phyloP scores from a whole-genome alignment of 2,329 filamentous ascomycete species.

The Beauveria rudraprayagi region DNA sequence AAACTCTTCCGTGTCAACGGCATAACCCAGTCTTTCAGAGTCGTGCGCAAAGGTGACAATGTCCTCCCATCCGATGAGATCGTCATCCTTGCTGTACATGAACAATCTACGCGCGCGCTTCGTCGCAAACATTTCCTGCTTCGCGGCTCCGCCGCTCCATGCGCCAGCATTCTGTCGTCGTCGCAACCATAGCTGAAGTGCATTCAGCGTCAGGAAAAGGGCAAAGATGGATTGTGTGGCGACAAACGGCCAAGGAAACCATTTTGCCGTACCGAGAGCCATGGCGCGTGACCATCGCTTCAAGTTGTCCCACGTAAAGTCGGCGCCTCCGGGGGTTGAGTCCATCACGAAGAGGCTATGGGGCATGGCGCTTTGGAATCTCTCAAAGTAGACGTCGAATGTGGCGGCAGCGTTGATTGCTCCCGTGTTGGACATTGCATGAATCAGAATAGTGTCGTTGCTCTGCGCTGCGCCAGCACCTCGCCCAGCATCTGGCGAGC shows the following conservation, averaged over 20 bases:
- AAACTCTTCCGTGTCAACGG: conserved; percentile 37
- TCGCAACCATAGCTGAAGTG: conserved; percentile 25
- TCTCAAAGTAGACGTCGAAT: conserved; percentile 36
- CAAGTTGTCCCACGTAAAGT: conserved; percentile 34
- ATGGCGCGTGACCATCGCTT: conserved; percentile 41
- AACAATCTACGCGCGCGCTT: conserved; percentile 40
- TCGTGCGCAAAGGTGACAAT: conserved; percentile 45
- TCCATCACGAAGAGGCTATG: conserved; percentile 42
- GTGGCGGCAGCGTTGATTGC: conserved; percentile 44
- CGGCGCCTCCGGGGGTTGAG: conserved; percentile 43
- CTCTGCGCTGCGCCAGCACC: conserved; percentile 7
- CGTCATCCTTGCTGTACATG: conserved; percentile 50
- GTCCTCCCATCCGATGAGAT: conserved; percentile 47
- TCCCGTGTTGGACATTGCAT: conserved; percentile 52
- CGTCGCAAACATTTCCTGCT: conserved; percentile 29
- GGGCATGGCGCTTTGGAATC: conserved; percentile 32
- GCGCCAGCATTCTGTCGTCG: conserved; percentile 33
- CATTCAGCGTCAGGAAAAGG: conserved; percentile 30
- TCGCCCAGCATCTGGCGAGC: conserved; percentile 8
- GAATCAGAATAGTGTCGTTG: conserved; percentile 34
- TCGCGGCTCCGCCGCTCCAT: conserved; percentile 29
- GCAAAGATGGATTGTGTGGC: conserved; percentile 41
- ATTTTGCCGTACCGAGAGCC: conserved; percentile 38
- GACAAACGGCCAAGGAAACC: conserved; percentile 41
- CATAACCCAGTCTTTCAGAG: conserved; percentile 40